phyloP scores from a whole-genome alignment of 305 asterid species.

The Fraxinus dipetala region DNA sequence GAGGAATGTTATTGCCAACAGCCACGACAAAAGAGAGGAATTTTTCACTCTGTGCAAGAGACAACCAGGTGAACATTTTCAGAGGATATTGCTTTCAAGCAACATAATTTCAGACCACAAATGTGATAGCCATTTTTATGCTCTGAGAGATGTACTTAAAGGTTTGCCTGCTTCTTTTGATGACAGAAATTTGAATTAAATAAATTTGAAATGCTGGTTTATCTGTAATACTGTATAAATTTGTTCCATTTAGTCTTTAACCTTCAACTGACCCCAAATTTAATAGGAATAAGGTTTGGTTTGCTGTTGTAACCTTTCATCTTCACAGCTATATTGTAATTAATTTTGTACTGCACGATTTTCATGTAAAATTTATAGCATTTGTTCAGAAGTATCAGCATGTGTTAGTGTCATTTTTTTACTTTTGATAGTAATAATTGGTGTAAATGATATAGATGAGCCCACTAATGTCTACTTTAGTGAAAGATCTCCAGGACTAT shows the following conservation, averaged over 20 bases:
- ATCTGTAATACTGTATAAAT: background rate
- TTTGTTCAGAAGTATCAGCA: background rate
- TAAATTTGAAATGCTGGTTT: background rate
- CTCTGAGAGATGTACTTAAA: conserved; percentile 85
- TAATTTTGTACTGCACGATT: background rate
- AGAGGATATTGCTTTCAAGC: conserved; percentile 61
- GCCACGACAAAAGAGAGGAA: conserved; percentile 32
- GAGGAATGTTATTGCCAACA: conserved; percentile 46
- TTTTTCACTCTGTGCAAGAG: conserved; percentile 66
- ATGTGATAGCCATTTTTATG: conserved; percentile 83
- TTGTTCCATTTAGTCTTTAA: background rate
- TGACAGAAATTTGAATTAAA: conserved; percentile 30
- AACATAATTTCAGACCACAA: conserved; percentile 70
- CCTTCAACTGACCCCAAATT: background rate
- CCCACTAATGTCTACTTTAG: background rate
- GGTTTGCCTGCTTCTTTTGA: conserved; percentile 55
- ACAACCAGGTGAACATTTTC: conserved; percentile 74
- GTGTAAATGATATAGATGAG: background rate
- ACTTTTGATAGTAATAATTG: background rate
- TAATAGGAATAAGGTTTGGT: background rate
- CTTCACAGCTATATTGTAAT: background rate
- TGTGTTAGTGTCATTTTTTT: background rate
- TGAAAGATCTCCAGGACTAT: background rate
- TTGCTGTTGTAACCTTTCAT: background rate
- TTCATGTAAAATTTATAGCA: background rate